These are phyloP conservation scores for Apiotrichum brassicae DNA, from an alignment of 1,284 basidiomycete genomes.

Conservation along the genomic window DNA sequence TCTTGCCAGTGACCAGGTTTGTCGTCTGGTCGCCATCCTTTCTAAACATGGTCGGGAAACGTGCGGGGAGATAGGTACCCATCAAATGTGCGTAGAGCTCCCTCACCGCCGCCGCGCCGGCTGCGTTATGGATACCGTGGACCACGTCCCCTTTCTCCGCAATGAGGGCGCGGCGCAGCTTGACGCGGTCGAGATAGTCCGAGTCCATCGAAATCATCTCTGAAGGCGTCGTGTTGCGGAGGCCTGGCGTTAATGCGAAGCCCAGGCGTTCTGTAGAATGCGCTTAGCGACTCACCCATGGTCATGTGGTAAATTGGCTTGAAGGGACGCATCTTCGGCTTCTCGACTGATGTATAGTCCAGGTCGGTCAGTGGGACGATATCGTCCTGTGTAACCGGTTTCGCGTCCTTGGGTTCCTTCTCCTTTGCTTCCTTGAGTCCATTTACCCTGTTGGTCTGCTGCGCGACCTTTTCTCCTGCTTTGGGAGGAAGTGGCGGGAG, in stretches of 20 bases:
- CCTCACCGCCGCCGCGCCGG: conserved; percentile 7
- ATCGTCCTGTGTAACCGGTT: too few relatives aligned
- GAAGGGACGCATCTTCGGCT: conserved; percentile 7
- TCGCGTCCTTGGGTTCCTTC: too few relatives aligned
- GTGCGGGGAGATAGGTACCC: conserved; percentile 3
- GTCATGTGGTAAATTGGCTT: conserved; percentile 20
- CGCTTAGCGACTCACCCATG: conserved; percentile 15
- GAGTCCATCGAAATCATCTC: conserved; percentile 14
- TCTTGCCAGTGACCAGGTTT: conserved; percentile 6
- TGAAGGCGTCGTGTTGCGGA: conserved; percentile 1
- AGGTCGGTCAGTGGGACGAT: not conserved
- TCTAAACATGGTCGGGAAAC: conserved; percentile 10
- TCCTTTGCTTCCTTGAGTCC: too few relatives aligned
- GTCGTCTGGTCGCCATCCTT: not conserved
- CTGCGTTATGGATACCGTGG: conserved; percentile 6
- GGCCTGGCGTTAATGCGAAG: not conserved
- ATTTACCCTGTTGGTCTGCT: too few relatives aligned
- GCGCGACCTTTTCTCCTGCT: too few relatives aligned
- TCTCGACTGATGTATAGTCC: not conserved
- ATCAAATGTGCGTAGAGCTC: conserved; percentile 11
- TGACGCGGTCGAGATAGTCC: conserved; percentile 5
- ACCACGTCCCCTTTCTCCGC: not conserved
- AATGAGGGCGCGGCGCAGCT: conserved; percentile 3
- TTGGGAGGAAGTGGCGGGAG: too few relatives aligned
- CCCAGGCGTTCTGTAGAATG: too few relatives aligned